Evolutionary conservation across 306 rosid species (phyloP).

Genomic region (Cicer pinnatifidum): DNA sequence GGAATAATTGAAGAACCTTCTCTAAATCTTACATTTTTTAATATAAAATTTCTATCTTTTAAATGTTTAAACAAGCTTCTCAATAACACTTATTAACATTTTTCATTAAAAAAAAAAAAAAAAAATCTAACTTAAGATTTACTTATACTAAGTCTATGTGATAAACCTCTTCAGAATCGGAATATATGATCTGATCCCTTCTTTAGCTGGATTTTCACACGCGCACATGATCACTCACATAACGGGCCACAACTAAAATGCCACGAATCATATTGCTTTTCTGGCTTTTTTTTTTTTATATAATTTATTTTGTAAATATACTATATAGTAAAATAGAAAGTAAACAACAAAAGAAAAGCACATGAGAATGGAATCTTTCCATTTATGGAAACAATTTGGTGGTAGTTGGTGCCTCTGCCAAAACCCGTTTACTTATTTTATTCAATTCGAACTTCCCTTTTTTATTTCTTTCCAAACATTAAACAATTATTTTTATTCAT

Average conservation of each 20-base stretch:
- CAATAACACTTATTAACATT: too few relatives aligned
- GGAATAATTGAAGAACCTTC: too few relatives aligned
- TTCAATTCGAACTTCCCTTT: constrained; percentile 33
- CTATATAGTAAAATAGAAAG: too few relatives aligned
- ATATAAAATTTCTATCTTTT: too few relatives aligned
- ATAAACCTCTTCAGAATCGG: background rate
- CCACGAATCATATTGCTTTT: constrained; percentile 36
- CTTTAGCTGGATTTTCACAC: constrained; percentile 39
- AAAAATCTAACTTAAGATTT: too few relatives aligned
- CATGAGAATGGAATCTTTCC: constrained; percentile 55
- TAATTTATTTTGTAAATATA: too few relatives aligned
- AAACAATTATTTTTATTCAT: background rate
- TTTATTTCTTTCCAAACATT: background rate
- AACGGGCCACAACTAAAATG: background rate
- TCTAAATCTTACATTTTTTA: too few relatives aligned
- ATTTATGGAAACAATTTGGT: constrained; percentile 45
- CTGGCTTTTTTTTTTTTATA: too few relatives aligned
- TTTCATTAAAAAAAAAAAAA: too few relatives aligned
- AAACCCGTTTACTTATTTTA: background rate
- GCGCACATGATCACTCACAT: constrained; percentile 41
- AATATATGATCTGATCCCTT: background rate
- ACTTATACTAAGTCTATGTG: too few relatives aligned
- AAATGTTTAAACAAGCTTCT: too few relatives aligned
- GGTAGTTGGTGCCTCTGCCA: constrained; percentile 26
- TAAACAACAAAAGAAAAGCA: constrained; percentile 11